Evolutionary conservation across 2,329 filamentous ascomycete species (phyloP).

Genomic region (Ophiostoma pallidulum): DNA sequence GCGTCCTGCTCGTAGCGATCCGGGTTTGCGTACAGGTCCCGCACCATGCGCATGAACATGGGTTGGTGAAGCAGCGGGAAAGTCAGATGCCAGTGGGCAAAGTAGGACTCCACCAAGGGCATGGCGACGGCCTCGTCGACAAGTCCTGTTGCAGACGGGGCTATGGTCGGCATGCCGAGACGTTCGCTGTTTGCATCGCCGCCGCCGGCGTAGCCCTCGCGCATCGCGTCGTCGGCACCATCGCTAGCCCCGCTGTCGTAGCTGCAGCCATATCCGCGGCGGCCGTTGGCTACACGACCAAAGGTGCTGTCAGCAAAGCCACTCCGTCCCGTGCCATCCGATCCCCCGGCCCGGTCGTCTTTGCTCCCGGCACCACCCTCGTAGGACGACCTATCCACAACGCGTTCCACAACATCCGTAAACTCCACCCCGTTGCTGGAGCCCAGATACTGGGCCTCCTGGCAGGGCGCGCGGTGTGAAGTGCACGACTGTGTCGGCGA

Average conservation of each 20-base stretch:
- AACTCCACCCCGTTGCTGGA: slow-evolving; percentile 6
- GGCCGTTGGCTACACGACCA: background rate
- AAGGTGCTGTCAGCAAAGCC: too few species aligned
- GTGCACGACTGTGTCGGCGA: background rate
- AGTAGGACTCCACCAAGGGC: slow-evolving; percentile 14
- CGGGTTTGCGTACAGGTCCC: background rate
- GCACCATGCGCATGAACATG: slow-evolving; percentile 13
- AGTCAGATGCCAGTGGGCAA: slow-evolving; percentile 14
- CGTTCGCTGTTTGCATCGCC: background rate
- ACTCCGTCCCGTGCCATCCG: too few species aligned
- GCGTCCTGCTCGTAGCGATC: slow-evolving; percentile 1
- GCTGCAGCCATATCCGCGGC: background rate
- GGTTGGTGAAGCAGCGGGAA: slow-evolving; percentile 16
- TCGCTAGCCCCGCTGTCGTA: background rate
- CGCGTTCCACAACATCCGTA: slow-evolving; percentile 5
- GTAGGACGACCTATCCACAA: background rate
- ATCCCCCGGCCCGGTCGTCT: too few species aligned
- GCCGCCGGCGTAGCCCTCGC: too few species aligned
- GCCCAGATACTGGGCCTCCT: slow-evolving; percentile 4
- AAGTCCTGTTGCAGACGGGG: background rate
- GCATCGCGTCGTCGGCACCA: background rate
- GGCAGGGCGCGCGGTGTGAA: slow-evolving; percentile 1
- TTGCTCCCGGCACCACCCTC: background rate
- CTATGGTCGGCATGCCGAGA: background rate
- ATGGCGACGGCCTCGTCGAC: slow-evolving; percentile 3